Evolutionary conservation across 495 filamentous ascomycete species (phyloP).

Genomic region (Apodospora peruviana): DNA sequence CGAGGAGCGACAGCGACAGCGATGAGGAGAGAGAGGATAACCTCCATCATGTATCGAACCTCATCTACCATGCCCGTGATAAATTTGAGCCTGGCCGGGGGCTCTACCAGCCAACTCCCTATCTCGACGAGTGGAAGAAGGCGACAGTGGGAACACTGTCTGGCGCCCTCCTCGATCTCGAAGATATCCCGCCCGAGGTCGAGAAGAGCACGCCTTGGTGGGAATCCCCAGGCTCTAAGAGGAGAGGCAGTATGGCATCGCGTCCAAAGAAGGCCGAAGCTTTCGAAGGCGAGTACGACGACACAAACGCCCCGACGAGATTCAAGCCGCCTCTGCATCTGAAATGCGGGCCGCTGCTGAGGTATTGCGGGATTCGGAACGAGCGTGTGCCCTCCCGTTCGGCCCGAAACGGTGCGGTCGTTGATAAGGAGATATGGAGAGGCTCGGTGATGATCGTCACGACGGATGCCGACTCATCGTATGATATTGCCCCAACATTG

Average conservation of each 20-base stretch:
- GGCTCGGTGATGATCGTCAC: conserved; percentile 94
- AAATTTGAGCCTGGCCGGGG: conserved; percentile 35
- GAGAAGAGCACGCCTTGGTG: conserved; percentile 48
- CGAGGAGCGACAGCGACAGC: conserved; percentile 12
- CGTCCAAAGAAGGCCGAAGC: conserved; percentile 38
- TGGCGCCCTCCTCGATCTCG: conserved; percentile 44
- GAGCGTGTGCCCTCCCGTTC: conserved; percentile 36
- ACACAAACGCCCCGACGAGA: conserved; percentile 51
- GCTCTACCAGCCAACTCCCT: conserved; percentile 39
- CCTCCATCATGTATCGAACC: conserved; percentile 34
- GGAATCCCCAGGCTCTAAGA: conserved; percentile 38
- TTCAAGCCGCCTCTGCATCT: conserved; percentile 82
- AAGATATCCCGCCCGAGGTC: conserved; percentile 25
- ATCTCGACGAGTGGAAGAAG: conserved; percentile 56
- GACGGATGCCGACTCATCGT: conserved; percentile 70
- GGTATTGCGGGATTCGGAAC: conserved; percentile 76
- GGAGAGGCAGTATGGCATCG: conserved; percentile 30
- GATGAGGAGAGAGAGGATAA: conserved; percentile 7
- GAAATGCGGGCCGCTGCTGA: conserved; percentile 81
- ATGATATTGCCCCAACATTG: conserved; percentile 70
- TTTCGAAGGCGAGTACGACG: conserved; percentile 46
- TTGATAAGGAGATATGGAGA: conserved; percentile 77
- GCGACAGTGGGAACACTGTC: conserved; percentile 46
- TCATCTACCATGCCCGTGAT: conserved; percentile 38
- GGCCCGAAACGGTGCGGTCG: conserved; percentile 26